Conservation (phyloP, 1,284 basidiomycete genomes). For the Ceratobasidium sp. region DNA sequence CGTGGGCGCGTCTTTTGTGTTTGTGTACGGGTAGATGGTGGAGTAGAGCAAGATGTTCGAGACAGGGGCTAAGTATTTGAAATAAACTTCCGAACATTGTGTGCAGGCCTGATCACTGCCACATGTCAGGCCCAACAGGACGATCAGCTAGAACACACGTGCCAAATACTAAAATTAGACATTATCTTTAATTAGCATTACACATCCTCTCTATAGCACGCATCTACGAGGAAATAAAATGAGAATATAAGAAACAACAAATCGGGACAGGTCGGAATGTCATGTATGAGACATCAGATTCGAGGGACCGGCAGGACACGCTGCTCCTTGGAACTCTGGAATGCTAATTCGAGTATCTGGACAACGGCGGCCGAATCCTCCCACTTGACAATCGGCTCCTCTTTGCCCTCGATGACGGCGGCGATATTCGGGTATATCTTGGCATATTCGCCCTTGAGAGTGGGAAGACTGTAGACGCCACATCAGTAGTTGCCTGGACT, state of each 20-base stretch:
- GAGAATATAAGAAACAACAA: conserved; percentile 10
- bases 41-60: not conserved
- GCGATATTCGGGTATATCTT: conserved; percentile 40
- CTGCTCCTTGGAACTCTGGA: conserved; percentile 29
- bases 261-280: conserved; percentile 5
- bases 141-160: conserved; percentile 26
- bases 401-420: conserved; percentile 35
- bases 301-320: conserved; percentile 24
- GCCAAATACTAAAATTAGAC: conserved; percentile 23
- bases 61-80: conserved; percentile 27
- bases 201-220: not conserved
- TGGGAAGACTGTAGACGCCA: conserved; percentile 13
- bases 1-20: not conserved
- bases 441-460: conserved; percentile 32
- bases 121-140: not conserved
- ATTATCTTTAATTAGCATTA: conserved; percentile 8
- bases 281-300: conserved; percentile 5
- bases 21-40: conserved; percentile 4
- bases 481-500: too few relatives aligned
- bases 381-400: conserved; percentile 37
- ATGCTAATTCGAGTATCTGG: conserved; percentile 34
- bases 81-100: conserved; percentile 15
- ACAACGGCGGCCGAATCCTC: conserved; percentile 36
- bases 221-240: not conserved
- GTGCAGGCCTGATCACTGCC: conserved; percentile 20